A percentile compares a stretch with the other conserved stretches of the same genome.
These are phyloP conservation scores for Sesbania bispinosa DNA, from an alignment of 306 rosid species.

Conservation along the genomic window DNA sequence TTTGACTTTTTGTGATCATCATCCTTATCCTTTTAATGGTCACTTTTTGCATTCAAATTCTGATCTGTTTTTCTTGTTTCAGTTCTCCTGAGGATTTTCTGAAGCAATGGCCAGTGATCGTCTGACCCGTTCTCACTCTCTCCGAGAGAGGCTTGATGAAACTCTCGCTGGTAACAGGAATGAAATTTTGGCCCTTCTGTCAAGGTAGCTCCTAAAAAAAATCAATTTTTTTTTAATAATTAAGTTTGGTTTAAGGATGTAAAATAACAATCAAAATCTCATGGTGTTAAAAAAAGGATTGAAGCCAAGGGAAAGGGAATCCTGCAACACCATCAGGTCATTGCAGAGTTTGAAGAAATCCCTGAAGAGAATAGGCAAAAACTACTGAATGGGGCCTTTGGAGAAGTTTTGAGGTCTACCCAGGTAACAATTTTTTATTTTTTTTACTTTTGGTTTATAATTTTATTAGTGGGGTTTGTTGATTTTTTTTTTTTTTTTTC, in stretches of 20 bases:
- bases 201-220: constrained; percentile 32
- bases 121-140: constrained; percentile 35
- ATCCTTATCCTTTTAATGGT: constrained; percentile 14
- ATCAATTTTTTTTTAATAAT: neutral
- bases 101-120: constrained; percentile 30
- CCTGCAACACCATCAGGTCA: constrained; percentile 78
- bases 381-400: constrained; percentile 61
- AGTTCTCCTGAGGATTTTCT: neutral
- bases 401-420: constrained; percentile 70
- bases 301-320: constrained; percentile 86
- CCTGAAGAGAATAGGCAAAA: constrained; percentile 65
- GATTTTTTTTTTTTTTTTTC: neutral
- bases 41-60: neutral
- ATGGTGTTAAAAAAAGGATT: constrained; percentile 25
- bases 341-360: constrained; percentile 86
- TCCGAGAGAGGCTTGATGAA: constrained; percentile 43
- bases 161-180: constrained; percentile 38
- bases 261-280: neutral
- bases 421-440: constrained; percentile 44
- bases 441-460: neutral
- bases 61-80: neutral
- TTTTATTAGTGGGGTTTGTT: neutral
- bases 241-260: neutral
- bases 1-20: constrained; percentile 27
- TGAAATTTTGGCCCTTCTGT: constrained; percentile 37